Evolutionary conservation across 805 yeast genomes (phyloP), one percentile per base, ranked within the genome.

Genomic region (Saturnispora dispora): DNA sequence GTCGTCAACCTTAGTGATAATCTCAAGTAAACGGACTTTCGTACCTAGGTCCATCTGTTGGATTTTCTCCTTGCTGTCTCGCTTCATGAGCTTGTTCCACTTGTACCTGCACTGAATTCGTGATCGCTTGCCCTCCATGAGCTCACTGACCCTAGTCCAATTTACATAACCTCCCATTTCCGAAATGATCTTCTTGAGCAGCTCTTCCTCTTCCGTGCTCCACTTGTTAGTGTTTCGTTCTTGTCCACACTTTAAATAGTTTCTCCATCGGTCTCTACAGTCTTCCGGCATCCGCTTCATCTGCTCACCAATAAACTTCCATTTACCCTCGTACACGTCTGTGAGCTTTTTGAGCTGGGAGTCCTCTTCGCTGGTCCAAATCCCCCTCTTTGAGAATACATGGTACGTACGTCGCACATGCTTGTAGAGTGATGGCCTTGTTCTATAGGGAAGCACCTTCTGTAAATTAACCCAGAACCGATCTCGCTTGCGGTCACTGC

Each of bases 251-350:
- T 90, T 90, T 55, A 90, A 85, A 63, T 90, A 91, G 64, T 91
- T 91, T 66, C 98, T 76, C 96, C 96, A 91, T 59, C 98, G 75
- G 65, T 91, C 98, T 59, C 98, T 77, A 66, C 97, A 90, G 68
- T 91, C 98, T 63, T 91, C 98, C 0, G 98, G 97, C 98, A 91
- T 91, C 60, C 98, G 74, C 13, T 86, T 88, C 79, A 91, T 73
- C 7, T 72, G 71, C 49, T 76, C 76, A 7, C 97, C 97, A 54
- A 91, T 86, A 40, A 74, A 72, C 58, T 88, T 88, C 98, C 98
- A 91, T 62, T 85, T 88, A 17, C 93, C 88, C 53, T 82, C 88
- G 58, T 79, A 77, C 25, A 81, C 79, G 9, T 75, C 66, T 10
- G 87, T 86, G 48, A 87, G 69, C 50, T 74, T 75, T 1, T 80